phyloP scores from a whole-genome alignment of 768 basidiomycete genomes.

The Lyophyllum decastes region DNA sequence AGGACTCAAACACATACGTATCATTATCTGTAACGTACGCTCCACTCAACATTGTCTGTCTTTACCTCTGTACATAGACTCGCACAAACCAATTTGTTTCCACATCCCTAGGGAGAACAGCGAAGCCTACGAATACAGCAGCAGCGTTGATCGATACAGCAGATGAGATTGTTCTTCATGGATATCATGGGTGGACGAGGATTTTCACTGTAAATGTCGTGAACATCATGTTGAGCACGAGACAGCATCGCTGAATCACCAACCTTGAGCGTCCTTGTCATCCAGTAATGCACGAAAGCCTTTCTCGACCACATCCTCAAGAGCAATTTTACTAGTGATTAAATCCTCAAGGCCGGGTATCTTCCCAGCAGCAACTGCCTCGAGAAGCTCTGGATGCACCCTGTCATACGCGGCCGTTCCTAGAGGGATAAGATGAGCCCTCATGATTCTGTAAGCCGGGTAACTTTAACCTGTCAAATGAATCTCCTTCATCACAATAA shows the following conservation, averaged over 20 bases:
- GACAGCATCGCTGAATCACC: slow-evolving; percentile 7
- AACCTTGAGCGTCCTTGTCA: slow-evolving; percentile 43
- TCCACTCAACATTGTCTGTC: neutral
- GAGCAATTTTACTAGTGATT: slow-evolving; percentile 40
- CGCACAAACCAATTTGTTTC: neutral
- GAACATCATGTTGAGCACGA: neutral
- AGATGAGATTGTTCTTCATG: slow-evolving; percentile 1
- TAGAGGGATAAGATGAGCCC: slow-evolving; percentile 9
- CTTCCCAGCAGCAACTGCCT: slow-evolving; percentile 38
- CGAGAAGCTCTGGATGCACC: slow-evolving; percentile 37
- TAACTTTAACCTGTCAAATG: slow-evolving; percentile 38
- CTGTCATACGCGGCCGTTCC: slow-evolving; percentile 39
- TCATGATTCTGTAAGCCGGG: neutral
- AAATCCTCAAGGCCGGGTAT: slow-evolving; percentile 39
- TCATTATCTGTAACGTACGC: neutral
- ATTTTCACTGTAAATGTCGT: slow-evolving; percentile 34
- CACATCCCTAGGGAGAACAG: neutral
- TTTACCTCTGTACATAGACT: neutral
- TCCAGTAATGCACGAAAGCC: slow-evolving; percentile 41
- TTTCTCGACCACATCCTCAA: slow-evolving; percentile 44
- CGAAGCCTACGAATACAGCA: neutral
- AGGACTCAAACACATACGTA: neutral
- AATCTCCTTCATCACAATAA: slow-evolving; percentile 38
- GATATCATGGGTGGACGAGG: slow-evolving; percentile 32
- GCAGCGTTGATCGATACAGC: neutral